phyloP scores from a whole-genome alignment of 1,284 basidiomycete species.

The Fereydounia khargensis region DNA sequence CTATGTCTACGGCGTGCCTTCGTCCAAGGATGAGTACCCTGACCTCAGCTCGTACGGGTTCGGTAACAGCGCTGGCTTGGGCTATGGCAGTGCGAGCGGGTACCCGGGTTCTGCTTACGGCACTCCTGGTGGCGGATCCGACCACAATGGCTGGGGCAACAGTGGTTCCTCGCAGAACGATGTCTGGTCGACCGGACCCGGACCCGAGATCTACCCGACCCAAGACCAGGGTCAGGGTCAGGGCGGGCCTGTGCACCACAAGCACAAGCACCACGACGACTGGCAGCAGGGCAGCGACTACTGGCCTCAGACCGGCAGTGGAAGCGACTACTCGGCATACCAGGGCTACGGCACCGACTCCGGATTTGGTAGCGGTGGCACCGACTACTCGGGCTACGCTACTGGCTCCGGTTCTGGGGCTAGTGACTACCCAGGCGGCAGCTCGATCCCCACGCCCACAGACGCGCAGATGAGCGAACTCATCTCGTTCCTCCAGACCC shows the following conservation, averaged over 20 bases:
- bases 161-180: too few species aligned
- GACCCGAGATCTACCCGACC: too few species aligned
- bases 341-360: not conserved
- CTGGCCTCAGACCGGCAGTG: not conserved
- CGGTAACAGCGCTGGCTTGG: not conserved
- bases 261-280: too few species aligned
- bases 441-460: too few species aligned
- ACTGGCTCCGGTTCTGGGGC: not conserved
- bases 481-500: too few species aligned
- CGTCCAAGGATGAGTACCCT: not conserved
- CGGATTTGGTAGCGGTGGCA: not conserved
- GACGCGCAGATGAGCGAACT: too few species aligned
- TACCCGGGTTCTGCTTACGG: not conserved
- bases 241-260: too few species aligned
- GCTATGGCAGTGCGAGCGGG: not conserved
- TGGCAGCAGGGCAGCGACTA: not conserved
- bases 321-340: not conserved
- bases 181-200: too few species aligned
- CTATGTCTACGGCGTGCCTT: slow-evolving; percentile 14
- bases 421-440: not conserved
- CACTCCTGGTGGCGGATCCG: not conserved
- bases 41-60: not conserved
- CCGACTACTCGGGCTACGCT: not conserved
- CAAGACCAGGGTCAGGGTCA: too few species aligned
- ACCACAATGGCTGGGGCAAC: not conserved